Conservation (phyloP, 1,284 basidiomycete genomes). For the Earliella scabrosa region DNA sequence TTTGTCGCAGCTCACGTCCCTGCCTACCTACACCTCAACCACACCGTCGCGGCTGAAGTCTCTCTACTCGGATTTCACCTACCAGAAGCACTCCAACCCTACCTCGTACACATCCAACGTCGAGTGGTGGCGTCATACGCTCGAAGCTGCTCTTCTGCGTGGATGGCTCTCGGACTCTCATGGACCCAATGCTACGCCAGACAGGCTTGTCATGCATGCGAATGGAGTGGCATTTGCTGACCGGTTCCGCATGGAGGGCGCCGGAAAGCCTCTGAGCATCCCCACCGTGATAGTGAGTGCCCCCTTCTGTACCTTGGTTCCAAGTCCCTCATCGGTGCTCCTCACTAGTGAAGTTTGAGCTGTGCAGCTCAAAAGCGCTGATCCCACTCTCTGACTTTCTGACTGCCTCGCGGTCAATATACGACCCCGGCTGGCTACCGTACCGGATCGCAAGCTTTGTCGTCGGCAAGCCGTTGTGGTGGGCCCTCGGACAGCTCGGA, state of each 20-base stretch:
- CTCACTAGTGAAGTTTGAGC: constrained; percentile 57
- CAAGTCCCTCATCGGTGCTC: constrained; percentile 17
- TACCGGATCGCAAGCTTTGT: constrained; percentile 71
- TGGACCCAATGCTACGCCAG: constrained; percentile 36
- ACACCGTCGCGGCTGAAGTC: constrained; percentile 74
- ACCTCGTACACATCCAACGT: constrained; percentile 82
- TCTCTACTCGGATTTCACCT: constrained; percentile 87
- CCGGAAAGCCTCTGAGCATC: constrained; percentile 82
- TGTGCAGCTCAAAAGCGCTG: constrained; percentile 50
- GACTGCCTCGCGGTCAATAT: constrained; percentile 61
- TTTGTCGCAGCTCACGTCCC: constrained; percentile 31
- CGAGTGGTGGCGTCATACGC: constrained; percentile 83
- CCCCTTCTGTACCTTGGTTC: not conserved
- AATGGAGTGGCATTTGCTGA: constrained; percentile 60
- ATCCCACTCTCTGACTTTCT: constrained; percentile 64
- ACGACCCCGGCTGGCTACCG: constrained; percentile 71
- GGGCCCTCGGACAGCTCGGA: constrained; percentile 81
- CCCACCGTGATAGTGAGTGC: constrained; percentile 80
- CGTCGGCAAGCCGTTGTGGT: constrained; percentile 83
- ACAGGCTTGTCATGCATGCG: constrained; percentile 70
- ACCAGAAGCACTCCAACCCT: constrained; percentile 85
- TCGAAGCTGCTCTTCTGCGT: constrained; percentile 64
- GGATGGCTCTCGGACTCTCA: constrained; percentile 55
- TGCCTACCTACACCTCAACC: constrained; percentile 55
- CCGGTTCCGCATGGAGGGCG: constrained; percentile 64